A percentile compares a stretch with the other conserved stretches of the same genome.
phyloP scores from a whole-genome alignment of 2,329 filamentous ascomycete genomes.

The Bipolaris gigantea region DNA sequence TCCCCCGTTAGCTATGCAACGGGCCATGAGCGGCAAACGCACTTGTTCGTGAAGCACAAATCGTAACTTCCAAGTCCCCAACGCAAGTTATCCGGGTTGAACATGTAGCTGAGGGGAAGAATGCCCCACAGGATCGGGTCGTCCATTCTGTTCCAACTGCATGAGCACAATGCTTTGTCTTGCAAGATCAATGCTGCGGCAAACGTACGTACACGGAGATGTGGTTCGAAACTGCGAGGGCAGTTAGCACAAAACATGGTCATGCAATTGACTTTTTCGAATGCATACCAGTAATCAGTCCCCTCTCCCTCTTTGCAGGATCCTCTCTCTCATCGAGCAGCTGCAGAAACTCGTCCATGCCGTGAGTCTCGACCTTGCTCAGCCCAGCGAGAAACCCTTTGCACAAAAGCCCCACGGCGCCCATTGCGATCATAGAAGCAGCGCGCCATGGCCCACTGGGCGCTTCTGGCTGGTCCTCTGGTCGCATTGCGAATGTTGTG shows the following conservation, averaged over 20 bases:
- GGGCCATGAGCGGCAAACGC: constrained; percentile 26
- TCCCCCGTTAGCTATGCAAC: constrained; percentile 16
- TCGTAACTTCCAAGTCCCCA: constrained; percentile 94
- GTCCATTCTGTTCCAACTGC: constrained; percentile 67
- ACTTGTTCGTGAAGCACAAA: constrained; percentile 91
- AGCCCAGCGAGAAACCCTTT: constrained; percentile 74
- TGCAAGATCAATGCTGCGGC: not conserved
- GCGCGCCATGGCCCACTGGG: constrained; percentile 71
- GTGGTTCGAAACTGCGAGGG: constrained; percentile 75
- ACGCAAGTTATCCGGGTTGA: constrained; percentile 73
- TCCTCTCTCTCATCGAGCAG: constrained; percentile 74
- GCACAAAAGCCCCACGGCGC: constrained; percentile 69
- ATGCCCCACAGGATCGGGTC: constrained; percentile 94
- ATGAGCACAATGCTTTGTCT: constrained; percentile 18
- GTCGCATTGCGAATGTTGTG: constrained; percentile 41
- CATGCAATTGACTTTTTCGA: not conserved
- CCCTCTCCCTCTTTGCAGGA: constrained; percentile 66
- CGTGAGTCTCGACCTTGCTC: constrained; percentile 74
- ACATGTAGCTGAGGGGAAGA: constrained; percentile 72
- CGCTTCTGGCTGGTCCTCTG: constrained; percentile 51
- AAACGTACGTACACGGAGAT: constrained; percentile 75
- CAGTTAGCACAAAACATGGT: constrained; percentile 12
- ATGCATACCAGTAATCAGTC: constrained; percentile 75
- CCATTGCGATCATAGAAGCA: constrained; percentile 74
- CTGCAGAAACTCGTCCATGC: constrained; percentile 73